phyloP scores from a whole-genome alignment of 805 yeast species.

The Ogataea nonfermentans region DNA sequence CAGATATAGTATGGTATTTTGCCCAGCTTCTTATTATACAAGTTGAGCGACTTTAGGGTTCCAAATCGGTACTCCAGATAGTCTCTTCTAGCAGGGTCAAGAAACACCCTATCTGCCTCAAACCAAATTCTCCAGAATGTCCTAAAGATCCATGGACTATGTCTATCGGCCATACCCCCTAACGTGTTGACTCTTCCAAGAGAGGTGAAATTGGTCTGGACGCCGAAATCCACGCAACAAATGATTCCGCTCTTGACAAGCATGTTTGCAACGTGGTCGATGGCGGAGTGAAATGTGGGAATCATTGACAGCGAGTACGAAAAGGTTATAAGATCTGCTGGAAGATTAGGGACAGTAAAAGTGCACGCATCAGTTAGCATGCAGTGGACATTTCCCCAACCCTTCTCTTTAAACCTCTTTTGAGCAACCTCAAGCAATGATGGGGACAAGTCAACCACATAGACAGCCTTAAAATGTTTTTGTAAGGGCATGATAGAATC shows the following conservation, averaged over 20 bases:
- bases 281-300: constrained; percentile 75
- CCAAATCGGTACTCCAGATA: constrained; percentile 82
- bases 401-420: constrained; percentile 47
- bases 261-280: constrained; percentile 59
- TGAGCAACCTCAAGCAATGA: constrained; percentile 73
- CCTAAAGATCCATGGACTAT: constrained; percentile 72
- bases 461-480: constrained; percentile 58
- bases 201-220: constrained; percentile 62
- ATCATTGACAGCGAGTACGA: constrained; percentile 85
- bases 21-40: constrained; percentile 64
- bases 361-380: constrained; percentile 74
- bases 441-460: constrained; percentile 73
- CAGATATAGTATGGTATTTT: constrained; percentile 80
- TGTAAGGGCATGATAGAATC: constrained; percentile 48
- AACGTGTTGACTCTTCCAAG: constrained; percentile 69
- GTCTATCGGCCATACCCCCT: constrained; percentile 71
- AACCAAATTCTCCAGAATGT: constrained; percentile 89
- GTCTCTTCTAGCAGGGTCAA: constrained; percentile 79
- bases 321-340: constrained; percentile 73
- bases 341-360: constrained; percentile 48
- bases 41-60: constrained; percentile 70
- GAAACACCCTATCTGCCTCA: constrained; percentile 75
- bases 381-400: constrained; percentile 62
- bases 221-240: constrained; percentile 78
- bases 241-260: constrained; percentile 60